phyloP scores from a whole-genome alignment of 106 monocot genomes.

The Dactylorhiza incarnata region DNA sequence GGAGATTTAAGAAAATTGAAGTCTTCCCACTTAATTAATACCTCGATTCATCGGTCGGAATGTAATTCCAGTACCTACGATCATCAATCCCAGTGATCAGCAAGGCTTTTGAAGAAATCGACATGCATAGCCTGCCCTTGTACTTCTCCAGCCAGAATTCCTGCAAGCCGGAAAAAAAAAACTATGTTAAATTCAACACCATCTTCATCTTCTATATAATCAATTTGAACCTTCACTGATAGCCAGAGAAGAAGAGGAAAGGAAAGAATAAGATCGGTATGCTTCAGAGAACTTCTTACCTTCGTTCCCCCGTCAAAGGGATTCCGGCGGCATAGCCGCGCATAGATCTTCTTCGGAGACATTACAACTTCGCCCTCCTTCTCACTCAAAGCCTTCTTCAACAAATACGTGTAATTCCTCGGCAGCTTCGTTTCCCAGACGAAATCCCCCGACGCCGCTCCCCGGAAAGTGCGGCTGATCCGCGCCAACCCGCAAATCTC shows the following conservation, averaged over 20 bases:
- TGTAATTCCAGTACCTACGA: slow-evolving; percentile 50
- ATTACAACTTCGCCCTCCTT: not conserved
- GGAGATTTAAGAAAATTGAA: no score
- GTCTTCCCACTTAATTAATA: not conserved
- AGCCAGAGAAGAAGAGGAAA: not conserved
- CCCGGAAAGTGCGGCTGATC: slow-evolving; percentile 50
- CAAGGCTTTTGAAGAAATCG: slow-evolving; percentile 35
- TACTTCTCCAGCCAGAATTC: slow-evolving; percentile 49
- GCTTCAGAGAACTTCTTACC: slow-evolving; percentile 19
- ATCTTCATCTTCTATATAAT: no score
- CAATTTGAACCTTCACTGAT: no score
- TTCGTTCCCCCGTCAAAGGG: slow-evolving; percentile 67
- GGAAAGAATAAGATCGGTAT: no score
- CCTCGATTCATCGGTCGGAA: slow-evolving; percentile 50
- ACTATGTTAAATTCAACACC: not conserved
- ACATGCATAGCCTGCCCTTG: slow-evolving; percentile 26
- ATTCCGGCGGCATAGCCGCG: slow-evolving; percentile 50
- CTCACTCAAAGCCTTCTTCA: slow-evolving; percentile 18
- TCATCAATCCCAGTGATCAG: slow-evolving; percentile 49
- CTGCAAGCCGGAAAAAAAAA: slow-evolving; percentile 17
- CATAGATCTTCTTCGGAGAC: slow-evolving; percentile 62
- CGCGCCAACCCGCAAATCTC: slow-evolving; percentile 64
- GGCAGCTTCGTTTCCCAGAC: slow-evolving; percentile 82
- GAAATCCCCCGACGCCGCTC: slow-evolving; percentile 48
- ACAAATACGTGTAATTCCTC: slow-evolving; percentile 46